Percentiles rank a stretch among this genome's conserved stretches.
Evolutionary conservation across 352 stramenopile genomes (phyloP).

Genomic region (Bremia lactucae): DNA sequence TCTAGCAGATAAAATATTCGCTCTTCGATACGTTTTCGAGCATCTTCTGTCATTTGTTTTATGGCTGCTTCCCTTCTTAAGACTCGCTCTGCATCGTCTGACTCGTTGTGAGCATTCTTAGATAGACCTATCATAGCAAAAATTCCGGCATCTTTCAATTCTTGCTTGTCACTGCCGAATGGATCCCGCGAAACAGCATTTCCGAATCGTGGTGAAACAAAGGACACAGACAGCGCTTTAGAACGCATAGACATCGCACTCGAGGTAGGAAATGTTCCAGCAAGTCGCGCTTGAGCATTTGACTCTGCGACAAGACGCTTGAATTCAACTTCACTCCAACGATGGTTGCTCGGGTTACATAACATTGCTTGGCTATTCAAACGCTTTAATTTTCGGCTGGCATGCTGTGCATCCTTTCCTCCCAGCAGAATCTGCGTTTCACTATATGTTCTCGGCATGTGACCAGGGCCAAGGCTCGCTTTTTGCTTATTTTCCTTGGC

Average conservation of each 20-base stretch:
- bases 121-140: conserved; percentile 50
- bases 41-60: conserved; percentile 52
- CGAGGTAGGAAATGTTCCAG: conserved; percentile 26
- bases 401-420: conserved; percentile 25
- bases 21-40: conserved; percentile 55
- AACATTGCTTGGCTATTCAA: conserved; percentile 58
- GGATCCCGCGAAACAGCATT: conserved; percentile 30
- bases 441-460: conserved; percentile 38
- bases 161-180: conserved; percentile 31
- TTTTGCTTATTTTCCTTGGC: conserved; percentile 33
- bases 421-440: conserved; percentile 38
- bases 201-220: conserved; percentile 52
- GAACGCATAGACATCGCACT: conserved; percentile 25
- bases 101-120: conserved; percentile 49
- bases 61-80: conserved; percentile 32
- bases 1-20: conserved; percentile 64
- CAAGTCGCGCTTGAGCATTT: conserved; percentile 37
- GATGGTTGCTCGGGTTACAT: conserved; percentile 55
- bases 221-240: conserved; percentile 50
- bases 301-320: conserved; percentile 61
- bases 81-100: conserved; percentile 28
- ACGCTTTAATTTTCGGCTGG: conserved; percentile 45
- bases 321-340: conserved; percentile 63
- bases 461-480: conserved; percentile 17
- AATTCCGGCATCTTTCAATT: conserved; percentile 38